Evolutionary conservation across 1,284 basidiomycete genomes (phyloP), one percentile per base, ranked within the genome.

Genomic region (Mycena sp.): DNA sequence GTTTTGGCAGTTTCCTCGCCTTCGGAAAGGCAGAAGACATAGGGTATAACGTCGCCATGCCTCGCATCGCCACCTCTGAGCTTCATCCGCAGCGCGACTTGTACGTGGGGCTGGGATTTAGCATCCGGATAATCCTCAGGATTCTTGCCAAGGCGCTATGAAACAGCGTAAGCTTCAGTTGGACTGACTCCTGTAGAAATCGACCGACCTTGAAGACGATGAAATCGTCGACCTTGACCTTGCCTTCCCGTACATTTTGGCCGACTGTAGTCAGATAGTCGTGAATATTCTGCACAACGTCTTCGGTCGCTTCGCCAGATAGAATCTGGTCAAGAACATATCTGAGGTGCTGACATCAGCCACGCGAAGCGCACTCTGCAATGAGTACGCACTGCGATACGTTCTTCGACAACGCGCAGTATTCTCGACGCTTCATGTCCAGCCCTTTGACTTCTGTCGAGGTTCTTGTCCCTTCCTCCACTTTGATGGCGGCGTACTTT

Each of bases 371-470:
- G 29, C 30, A 28, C 28, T 37, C 6, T 29, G n/a, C 12, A 46
- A 1, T 43, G 11, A 29, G 28, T 14, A 84, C 93, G 69, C 70
- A 97, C 94, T 92, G 90, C 1, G 96, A 99, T 17, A 96, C 91
- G 56, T 89, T 90, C 80, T 99, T 99, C 2, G 95, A 97, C 46
- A 99, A 78, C 4, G 87, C 86, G 70, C 92, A 98, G 78, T 95
- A 99, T 76, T 99, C 98, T 81, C 98, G 84, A 51, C 98, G 89
- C 79, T 99, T 99, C 98, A 99, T 99, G 78, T 99, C 98, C 32
- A 99, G 81, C 79, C 98, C 98, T 76, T 99, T 99, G 77, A 99
- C 85, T 75, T 99, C 98, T 1, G 88, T 92, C 7, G 86, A 87
- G 9, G 91, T 92, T 59, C 87, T 84, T 1, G 85, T 85, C 16